Evolutionary conservation across 108 stramenopile species (phyloP).

Genomic region (Pseudonitzschia multiseries): DNA sequence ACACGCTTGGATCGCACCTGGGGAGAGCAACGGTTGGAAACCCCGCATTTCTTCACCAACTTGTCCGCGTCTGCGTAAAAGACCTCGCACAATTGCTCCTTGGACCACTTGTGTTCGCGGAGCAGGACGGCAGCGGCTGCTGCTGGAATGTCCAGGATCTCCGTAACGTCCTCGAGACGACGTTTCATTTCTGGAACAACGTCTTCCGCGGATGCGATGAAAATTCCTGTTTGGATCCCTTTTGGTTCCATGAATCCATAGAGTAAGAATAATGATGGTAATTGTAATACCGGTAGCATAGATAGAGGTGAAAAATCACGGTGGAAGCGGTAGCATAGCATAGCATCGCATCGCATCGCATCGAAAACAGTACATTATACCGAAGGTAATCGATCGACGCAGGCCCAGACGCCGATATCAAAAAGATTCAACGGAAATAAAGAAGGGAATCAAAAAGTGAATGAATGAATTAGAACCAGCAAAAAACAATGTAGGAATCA

Average conservation of each 20-base stretch:
- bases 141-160: conserved; percentile 79
- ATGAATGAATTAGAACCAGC: background rate
- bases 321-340: no score
- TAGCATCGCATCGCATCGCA: no score
- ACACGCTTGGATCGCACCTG: conserved; percentile 2
- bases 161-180: conserved; percentile 65
- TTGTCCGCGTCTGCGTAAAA: conserved; percentile 77
- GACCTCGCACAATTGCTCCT: conserved; percentile 86
- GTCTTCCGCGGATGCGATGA: conserved; percentile 67
- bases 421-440: background rate
- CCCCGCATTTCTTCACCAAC: conserved; percentile 70
- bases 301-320: background rate
- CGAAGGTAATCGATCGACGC: no score
- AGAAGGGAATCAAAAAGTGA: background rate
- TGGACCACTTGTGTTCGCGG: conserved; percentile 89
- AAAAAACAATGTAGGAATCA: background rate
- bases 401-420: no score
- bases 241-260: background rate
- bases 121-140: conserved; percentile 86
- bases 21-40: conserved; percentile 48
- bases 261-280: no score
- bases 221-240: conserved; percentile 45
- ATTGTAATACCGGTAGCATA: background rate
- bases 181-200: conserved; percentile 72
- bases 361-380: no score